phyloP scores from a whole-genome alignment of 179 eudicot species.

The Sideroxylon spinosum region DNA sequence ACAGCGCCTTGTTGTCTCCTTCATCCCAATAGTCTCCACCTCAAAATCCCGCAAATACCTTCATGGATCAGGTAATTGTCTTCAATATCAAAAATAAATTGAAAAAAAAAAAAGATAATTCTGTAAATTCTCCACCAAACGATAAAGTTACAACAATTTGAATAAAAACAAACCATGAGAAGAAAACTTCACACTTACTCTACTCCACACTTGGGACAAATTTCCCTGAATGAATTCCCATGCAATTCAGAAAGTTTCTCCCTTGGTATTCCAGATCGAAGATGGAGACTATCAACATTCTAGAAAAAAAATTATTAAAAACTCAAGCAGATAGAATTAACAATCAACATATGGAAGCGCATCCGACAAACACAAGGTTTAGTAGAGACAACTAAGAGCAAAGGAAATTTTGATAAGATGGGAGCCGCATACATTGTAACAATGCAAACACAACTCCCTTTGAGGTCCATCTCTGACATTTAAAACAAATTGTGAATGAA shows the following conservation, averaged over 20 bases:
- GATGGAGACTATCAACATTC: constrained; percentile 97
- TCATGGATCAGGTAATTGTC: constrained; percentile 18
- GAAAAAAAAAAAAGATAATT: background rate
- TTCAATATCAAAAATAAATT: background rate
- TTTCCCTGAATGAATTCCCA: constrained; percentile 91
- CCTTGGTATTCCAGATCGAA: constrained; percentile 89
- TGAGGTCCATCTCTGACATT: background rate
- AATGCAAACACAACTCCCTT: background rate
- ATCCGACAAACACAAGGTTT: background rate
- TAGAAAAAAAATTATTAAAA: constrained; percentile 22
- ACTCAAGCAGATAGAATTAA: constrained; percentile 1
- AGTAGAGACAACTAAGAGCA: background rate
- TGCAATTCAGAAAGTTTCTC: constrained; percentile 89
- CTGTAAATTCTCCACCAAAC: constrained; percentile 5
- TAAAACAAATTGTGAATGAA: background rate
- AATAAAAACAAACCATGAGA: background rate
- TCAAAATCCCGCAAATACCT: constrained; percentile 95
- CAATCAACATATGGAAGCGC: constrained; percentile 11
- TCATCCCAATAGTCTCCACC: constrained; percentile 90
- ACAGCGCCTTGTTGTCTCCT: constrained; percentile 83
- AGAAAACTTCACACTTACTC: constrained; percentile 53
- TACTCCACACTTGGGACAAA: constrained; percentile 75
- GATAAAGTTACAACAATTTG: background rate
- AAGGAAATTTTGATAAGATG: background rate
- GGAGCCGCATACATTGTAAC: background rate